These are phyloP conservation scores for Begonia fuchsioides DNA, from an alignment of 306 rosid genomes.

Conservation along the genomic window DNA sequence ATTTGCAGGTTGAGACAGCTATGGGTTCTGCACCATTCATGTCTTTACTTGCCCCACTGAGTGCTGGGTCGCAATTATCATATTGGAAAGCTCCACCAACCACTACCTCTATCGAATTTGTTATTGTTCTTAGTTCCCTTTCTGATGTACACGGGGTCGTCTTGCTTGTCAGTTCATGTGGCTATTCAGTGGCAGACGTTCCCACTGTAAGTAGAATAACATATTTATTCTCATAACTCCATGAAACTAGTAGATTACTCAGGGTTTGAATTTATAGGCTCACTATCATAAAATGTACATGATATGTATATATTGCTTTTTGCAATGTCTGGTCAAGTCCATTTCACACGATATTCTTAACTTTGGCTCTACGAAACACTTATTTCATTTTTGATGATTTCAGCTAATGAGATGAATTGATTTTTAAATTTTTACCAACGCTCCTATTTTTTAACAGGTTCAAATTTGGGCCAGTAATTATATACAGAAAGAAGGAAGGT, in stretches of 20 bases:
- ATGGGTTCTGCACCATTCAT: conserved; percentile 65
- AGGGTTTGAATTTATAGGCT: background rate
- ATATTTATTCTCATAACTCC: conserved; percentile 5
- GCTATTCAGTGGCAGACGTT: conserved; percentile 75
- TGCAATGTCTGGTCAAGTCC: too few relatives aligned
- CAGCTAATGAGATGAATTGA: background rate
- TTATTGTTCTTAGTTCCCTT: conserved; percentile 56
- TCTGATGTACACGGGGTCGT: conserved; percentile 88
- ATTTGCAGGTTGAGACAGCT: conserved; percentile 72
- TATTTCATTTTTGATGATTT: too few relatives aligned
- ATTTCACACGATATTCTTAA: too few relatives aligned
- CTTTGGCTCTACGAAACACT: too few relatives aligned
- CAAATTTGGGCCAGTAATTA: conserved; percentile 94
- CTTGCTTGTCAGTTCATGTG: conserved; percentile 81
- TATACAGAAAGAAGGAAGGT: conserved; percentile 87
- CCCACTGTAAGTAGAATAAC: conserved; percentile 51
- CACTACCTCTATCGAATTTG: conserved; percentile 55
- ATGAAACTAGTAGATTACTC: conserved; percentile 4
- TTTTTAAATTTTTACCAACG: background rate
- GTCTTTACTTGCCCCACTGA: conserved; percentile 78
- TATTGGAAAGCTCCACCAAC: conserved; percentile 92
- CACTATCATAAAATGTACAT: background rate
- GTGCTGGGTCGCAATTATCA: conserved; percentile 39
- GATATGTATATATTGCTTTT: background rate
- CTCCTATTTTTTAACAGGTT: conserved; percentile 37